Evolutionary conservation across 139 green algal genomes (phyloP).

Genomic region (Picochlorum sp.): DNA sequence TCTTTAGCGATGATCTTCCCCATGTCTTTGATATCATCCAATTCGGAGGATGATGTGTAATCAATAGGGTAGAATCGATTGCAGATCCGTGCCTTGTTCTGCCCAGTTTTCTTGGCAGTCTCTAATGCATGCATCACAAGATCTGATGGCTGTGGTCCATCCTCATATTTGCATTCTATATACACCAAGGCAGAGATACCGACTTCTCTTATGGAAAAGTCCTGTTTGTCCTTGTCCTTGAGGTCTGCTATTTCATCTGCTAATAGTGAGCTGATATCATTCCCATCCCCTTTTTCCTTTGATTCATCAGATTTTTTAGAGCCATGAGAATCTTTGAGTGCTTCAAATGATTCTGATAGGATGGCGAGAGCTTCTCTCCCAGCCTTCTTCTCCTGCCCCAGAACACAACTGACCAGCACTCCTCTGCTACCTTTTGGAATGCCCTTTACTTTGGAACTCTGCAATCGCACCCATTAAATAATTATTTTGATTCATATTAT

Average conservation of each 20-base stretch:
- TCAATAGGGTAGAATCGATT: slow-evolving; percentile 41
- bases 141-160: slow-evolving; percentile 18
- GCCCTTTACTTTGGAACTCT: slow-evolving; percentile 16
- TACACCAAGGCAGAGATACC: slow-evolving; percentile 23
- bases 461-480: not conserved
- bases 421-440: slow-evolving; percentile 27
- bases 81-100: slow-evolving; percentile 30
- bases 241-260: slow-evolving; percentile 39
- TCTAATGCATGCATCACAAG: slow-evolving; percentile 13
- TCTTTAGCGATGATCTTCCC: slow-evolving; percentile 12
- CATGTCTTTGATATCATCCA: slow-evolving; percentile 34
- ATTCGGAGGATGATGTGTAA: slow-evolving; percentile 21
- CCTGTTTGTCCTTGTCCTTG: slow-evolving; percentile 9
- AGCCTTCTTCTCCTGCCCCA: slow-evolving; percentile 29
- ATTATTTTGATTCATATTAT: not conserved
- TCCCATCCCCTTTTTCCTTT: not conserved
- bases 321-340: slow-evolving; percentile 3
- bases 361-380: slow-evolving; percentile 29
- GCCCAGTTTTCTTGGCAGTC: slow-evolving; percentile 9
- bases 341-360: slow-evolving; percentile 31
- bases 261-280: slow-evolving; percentile 29
- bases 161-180: slow-evolving; percentile 19
- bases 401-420: slow-evolving; percentile 30
- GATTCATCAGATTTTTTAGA: not conserved
- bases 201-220: slow-evolving; percentile 24